phyloP scores from a whole-genome alignment of 2,329 filamentous ascomycete genomes.

The Exutisphaerella laricina region DNA sequence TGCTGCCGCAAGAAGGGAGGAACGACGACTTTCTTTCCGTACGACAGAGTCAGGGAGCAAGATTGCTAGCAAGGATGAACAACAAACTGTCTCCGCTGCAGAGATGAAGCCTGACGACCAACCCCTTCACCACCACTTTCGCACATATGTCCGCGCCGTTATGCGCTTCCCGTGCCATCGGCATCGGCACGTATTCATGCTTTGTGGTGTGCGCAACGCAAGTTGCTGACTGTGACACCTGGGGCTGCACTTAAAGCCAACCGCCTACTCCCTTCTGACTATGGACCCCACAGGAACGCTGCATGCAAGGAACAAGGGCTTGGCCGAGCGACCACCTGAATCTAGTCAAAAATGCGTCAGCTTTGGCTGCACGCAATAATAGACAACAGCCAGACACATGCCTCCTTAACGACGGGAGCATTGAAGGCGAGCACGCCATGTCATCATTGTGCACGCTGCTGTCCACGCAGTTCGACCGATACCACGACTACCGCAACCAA shows the following conservation, averaged over 20 bases:
- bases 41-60: background rate
- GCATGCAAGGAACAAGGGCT: conserved; percentile 3
- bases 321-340: conserved; percentile 5
- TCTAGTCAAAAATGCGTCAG: conserved; percentile 3
- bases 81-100: background rate
- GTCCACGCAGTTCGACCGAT: conserved; percentile 2
- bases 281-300: background rate
- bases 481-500: background rate
- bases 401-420: too few relatives aligned
- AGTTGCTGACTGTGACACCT: background rate
- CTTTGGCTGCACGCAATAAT: too few relatives aligned
- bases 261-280: too few relatives aligned
- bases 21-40: too few relatives aligned
- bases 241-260: too few relatives aligned
- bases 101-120: background rate
- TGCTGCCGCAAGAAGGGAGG: too few relatives aligned
- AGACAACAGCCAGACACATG: too few relatives aligned
- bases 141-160: too few relatives aligned
- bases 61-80: conserved; percentile 1
- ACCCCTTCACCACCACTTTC: background rate
- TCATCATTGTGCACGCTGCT: conserved; percentile 3
- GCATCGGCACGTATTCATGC: background rate
- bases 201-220: background rate
- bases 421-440: conserved; percentile 7
- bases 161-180: background rate